A percentile compares a stretch with the other conserved stretches of the same genome.
phyloP scores from a whole-genome alignment of 176 grass and related monocot genomes.

The Dactylis glomerata region DNA sequence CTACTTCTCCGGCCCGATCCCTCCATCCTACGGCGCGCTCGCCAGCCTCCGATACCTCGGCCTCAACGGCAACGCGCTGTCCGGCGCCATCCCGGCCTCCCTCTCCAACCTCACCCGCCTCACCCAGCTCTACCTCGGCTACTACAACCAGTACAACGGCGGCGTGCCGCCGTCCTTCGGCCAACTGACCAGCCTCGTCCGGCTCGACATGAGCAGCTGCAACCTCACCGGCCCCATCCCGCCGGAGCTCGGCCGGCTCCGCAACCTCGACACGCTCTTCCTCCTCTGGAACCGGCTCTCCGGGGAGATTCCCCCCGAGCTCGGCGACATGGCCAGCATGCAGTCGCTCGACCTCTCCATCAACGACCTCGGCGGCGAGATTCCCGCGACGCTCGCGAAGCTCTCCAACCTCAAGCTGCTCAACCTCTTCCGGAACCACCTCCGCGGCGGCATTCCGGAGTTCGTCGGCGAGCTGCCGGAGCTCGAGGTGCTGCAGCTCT shows the following conservation, averaged over 20 bases:
- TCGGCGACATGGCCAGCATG: slow-evolving; percentile 37
- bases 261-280: slow-evolving; percentile 62
- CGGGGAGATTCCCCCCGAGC: slow-evolving; percentile 43
- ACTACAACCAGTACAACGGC: slow-evolving; percentile 71
- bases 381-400: slow-evolving; percentile 38
- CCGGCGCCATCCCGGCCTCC: slow-evolving; percentile 36
- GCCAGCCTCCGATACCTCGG: slow-evolving; percentile 56
- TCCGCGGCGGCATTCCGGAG: slow-evolving; percentile 52
- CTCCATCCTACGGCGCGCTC: slow-evolving; percentile 44
- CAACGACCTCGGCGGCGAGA: slow-evolving; percentile 76
- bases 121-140: slow-evolving; percentile 55
- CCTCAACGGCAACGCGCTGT: slow-evolving; percentile 66
- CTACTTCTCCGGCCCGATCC: slow-evolving; percentile 75
- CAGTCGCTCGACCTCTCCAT: slow-evolving; percentile 69
- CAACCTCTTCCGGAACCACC: slow-evolving; percentile 71
- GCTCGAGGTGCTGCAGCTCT: slow-evolving; percentile 73
- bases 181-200: slow-evolving; percentile 29
- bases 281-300: slow-evolving; percentile 61
- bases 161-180: slow-evolving; percentile 67
- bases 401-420: slow-evolving; percentile 47
- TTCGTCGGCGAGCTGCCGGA: slow-evolving; percentile 46
- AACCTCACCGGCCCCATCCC: slow-evolving; percentile 58
- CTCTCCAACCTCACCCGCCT: slow-evolving; percentile 27
- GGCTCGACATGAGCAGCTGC: slow-evolving; percentile 73
- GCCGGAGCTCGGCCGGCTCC: slow-evolving; percentile 42